A percentile compares a stretch with the other conserved stretches of the same genome.
Evolutionary conservation across 495 filamentous ascomycete species (phyloP).

Genomic region (Cairneyella variabilis): DNA sequence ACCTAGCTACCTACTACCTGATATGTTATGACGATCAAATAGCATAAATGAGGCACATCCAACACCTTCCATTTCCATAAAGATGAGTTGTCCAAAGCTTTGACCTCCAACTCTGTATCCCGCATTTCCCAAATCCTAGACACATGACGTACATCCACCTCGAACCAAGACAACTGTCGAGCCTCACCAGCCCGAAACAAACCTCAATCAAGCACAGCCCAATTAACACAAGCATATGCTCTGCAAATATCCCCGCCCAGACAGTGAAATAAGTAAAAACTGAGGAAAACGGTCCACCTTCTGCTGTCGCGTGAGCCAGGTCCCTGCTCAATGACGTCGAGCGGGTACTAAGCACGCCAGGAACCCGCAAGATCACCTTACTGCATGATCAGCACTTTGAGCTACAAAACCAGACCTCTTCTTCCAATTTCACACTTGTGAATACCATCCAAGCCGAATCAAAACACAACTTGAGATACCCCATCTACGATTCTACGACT

Average conservation of each 20-base stretch:
- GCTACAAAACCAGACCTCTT: slow-evolving; percentile 23
- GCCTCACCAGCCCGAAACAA: slow-evolving; percentile 6
- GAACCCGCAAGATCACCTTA: slow-evolving; percentile 14
- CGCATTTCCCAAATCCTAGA: not conserved
- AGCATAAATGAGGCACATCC: no score
- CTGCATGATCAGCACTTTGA: not conserved
- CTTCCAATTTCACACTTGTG: slow-evolving; percentile 1
- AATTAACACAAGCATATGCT: slow-evolving; percentile 10
- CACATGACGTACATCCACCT: slow-evolving; percentile 15
- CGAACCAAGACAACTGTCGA: not conserved
- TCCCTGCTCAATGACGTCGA: slow-evolving; percentile 18
- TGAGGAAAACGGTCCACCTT: not conserved
- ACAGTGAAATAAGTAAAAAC: not conserved
- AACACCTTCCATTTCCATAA: no score
- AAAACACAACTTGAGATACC: slow-evolving; percentile 3
- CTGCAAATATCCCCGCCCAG: slow-evolving; percentile 1
- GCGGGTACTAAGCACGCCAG: slow-evolving; percentile 10
- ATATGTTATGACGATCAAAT: not conserved
- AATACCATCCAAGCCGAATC: no score
- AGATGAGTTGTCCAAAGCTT: slow-evolving; percentile 3
- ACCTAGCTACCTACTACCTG: no score
- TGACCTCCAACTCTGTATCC: not conserved
- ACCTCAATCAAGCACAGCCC: slow-evolving; percentile 7
- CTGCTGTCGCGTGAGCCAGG: slow-evolving; percentile 17
- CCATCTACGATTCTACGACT: no score